Base-by-base conservation (phyloP, 495 filamentous ascomycete species). In the Daldinia loculata region DNA sequence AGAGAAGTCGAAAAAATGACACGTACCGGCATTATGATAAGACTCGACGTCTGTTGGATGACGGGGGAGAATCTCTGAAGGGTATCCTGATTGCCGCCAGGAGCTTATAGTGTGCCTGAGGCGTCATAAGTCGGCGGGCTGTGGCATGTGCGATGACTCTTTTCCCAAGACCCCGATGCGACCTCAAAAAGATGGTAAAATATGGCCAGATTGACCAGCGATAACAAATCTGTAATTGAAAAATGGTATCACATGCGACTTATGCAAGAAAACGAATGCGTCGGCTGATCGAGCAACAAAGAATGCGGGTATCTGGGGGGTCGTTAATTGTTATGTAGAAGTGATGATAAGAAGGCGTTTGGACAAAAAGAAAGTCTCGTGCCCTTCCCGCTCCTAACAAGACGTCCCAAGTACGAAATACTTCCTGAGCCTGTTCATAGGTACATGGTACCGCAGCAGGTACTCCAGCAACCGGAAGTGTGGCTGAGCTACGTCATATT, bases 21-120 rank as follows among this genome's bases (percentile, higher is more conserved):
- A 66, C 65, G 32, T 69, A 77, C 76, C 38, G 76, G 74, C 74
- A 77, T 77, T n/a, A 38, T 75, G 65, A 64, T 26, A 56, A 71
- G 66, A 62, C 61, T 69, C 17, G 58, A 26, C 39, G 60, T 32
- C 58, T 38, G 57, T 41, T 67, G 56, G 26, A 71, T 52, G 30
- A 60, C 52, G 52, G 34, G 43, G 9, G 45, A 52, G 24, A 24
- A 52, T 38, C 48, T 67, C 48, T 56, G 39, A 52, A 59, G 39
- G 32, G 56, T 41, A 39, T 36, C 65, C 62, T 56, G 52, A 57
- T 75, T 70, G 75, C 73, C 70, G 67, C 66, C 64, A 74, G 66
- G 67, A 70, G 67, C 63, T 30, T 67, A 41, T 43, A 29, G 6
- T 51, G 53, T 70, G 59, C 71, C 71, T 53, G 71, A 70, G 71